Evolutionary conservation across 176 grass and related monocot species (phyloP).

Genomic region (Triticum timopheevii): DNA sequence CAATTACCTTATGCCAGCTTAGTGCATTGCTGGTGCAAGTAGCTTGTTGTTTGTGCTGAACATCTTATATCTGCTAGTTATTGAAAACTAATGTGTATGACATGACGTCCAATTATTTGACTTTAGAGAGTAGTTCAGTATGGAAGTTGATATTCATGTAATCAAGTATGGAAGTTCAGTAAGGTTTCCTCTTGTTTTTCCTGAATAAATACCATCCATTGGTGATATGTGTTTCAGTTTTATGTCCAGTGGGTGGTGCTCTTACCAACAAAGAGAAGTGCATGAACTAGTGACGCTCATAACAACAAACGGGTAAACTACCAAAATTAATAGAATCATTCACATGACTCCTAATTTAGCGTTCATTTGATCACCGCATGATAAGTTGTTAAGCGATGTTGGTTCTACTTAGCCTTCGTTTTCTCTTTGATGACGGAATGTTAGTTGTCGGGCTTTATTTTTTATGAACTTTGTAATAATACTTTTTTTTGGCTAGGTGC

Average conservation of each 20-base stretch:
- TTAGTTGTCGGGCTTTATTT: background rate
- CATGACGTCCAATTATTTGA: too few relatives aligned
- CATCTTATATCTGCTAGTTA: too few relatives aligned
- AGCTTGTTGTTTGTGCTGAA: too few relatives aligned
- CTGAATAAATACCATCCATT: background rate
- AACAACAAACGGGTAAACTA: background rate
- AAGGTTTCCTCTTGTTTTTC: background rate
- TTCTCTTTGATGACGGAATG: background rate
- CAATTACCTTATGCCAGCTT: too few relatives aligned
- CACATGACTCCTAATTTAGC: background rate
- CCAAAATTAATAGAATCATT: background rate
- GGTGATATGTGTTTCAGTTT: background rate
- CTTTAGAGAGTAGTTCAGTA: too few relatives aligned
- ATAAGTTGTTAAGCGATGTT: background rate
- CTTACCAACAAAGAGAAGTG: background rate
- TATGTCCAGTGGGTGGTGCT: background rate
- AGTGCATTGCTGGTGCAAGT: too few relatives aligned
- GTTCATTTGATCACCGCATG: background rate
- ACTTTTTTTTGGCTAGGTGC: background rate
- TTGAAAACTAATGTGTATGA: too few relatives aligned
- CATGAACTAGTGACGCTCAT: background rate
- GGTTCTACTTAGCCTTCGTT: background rate
- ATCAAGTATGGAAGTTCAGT: background rate
- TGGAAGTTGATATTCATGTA: background rate
- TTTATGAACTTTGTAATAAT: too few relatives aligned